phyloP scores from a whole-genome alignment of 2,329 filamentous ascomycete species.

The Xylariaceae sp. region DNA sequence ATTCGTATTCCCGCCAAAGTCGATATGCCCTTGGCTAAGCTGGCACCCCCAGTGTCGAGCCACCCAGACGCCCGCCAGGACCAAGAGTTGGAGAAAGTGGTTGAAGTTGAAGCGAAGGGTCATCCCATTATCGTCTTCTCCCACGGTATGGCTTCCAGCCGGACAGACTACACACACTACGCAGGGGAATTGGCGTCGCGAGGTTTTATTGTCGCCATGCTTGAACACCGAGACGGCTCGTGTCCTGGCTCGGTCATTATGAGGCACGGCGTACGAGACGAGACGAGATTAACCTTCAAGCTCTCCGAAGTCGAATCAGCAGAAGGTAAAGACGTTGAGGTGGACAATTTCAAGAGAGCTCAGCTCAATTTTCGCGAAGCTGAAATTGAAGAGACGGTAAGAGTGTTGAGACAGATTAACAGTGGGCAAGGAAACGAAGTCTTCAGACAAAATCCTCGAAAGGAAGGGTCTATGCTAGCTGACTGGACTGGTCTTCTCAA shows the following conservation, averaged over 20 bases:
- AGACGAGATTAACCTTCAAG: conserved; percentile 44
- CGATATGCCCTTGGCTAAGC: conserved; percentile 48
- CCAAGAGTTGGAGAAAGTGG: conserved; percentile 32
- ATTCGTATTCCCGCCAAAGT: conserved; percentile 56
- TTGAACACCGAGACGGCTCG: conserved; percentile 60
- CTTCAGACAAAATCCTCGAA: conserved; percentile 50
- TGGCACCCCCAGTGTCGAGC: conserved; percentile 23
- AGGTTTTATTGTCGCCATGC: conserved; percentile 54
- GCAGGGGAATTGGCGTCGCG: conserved; percentile 56
- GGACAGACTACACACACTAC: conserved; percentile 59
- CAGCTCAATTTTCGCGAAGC: conserved; percentile 58
- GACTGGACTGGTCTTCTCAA: conserved; percentile 62
- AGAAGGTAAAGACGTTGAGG: conserved; percentile 31
- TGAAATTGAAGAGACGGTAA: conserved; percentile 54
- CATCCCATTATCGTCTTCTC: conserved; percentile 58
- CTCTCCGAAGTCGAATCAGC: conserved; percentile 46
- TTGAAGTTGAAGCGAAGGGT: conserved; percentile 25
- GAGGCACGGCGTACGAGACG: conserved; percentile 39
- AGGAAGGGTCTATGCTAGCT: conserved; percentile 53
- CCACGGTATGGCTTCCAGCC: conserved; percentile 56
- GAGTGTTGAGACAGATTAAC: conserved; percentile 49
- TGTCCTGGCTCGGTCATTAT: conserved; percentile 52
- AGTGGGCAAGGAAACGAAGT: conserved; percentile 45
- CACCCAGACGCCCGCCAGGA: conserved; percentile 33
- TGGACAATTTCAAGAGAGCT: conserved; percentile 48